Percentiles rank a stretch among this genome's conserved stretches.
Evolutionary conservation across 805 yeast species (phyloP).

Genomic region (Lipomyces orientalis): DNA sequence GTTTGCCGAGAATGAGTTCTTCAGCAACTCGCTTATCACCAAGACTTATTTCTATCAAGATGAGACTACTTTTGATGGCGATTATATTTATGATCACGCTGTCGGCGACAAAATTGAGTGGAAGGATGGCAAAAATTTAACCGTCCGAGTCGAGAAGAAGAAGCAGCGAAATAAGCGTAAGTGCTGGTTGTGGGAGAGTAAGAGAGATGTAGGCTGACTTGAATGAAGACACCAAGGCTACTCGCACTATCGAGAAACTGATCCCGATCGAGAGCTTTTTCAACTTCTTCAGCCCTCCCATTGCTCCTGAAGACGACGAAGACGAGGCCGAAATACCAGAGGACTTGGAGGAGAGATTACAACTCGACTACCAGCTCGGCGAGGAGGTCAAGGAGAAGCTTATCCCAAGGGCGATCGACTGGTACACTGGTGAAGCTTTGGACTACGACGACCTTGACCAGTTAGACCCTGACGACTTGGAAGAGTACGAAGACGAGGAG

Average conservation of each 20-base stretch:
- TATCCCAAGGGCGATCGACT: conserved; percentile 94
- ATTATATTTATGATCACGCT: conserved; percentile 95
- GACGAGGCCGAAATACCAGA: conserved; percentile 58
- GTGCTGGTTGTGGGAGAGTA: background rate
- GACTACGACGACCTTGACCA: conserved; percentile 73
- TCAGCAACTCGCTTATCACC: conserved; percentile 71
- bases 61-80: conserved; percentile 93
- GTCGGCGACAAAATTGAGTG: conserved; percentile 87
- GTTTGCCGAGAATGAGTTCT: conserved; percentile 76
- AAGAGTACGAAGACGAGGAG: conserved; percentile 62
- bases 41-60: conserved; percentile 94
- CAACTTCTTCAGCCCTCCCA: conserved; percentile 94
- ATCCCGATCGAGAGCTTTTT: conserved; percentile 95
- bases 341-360: conserved; percentile 82
- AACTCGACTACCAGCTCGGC: conserved; percentile 92
- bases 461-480: conserved; percentile 66
- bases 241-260: conserved; percentile 91
- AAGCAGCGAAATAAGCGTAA: conserved; percentile 87
- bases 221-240: conserved; percentile 76
- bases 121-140: conserved; percentile 83
- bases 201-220: conserved; percentile 36
- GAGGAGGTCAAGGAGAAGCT: conserved; percentile 95
- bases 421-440: conserved; percentile 98
- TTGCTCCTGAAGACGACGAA: conserved; percentile 66
- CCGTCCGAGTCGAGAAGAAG: conserved; percentile 87